Percentiles rank a stretch among this genome's conserved stretches.
Evolutionary conservation across 208 protist species (phyloP).

Genomic region (Acanthamoeba healyi): DNA sequence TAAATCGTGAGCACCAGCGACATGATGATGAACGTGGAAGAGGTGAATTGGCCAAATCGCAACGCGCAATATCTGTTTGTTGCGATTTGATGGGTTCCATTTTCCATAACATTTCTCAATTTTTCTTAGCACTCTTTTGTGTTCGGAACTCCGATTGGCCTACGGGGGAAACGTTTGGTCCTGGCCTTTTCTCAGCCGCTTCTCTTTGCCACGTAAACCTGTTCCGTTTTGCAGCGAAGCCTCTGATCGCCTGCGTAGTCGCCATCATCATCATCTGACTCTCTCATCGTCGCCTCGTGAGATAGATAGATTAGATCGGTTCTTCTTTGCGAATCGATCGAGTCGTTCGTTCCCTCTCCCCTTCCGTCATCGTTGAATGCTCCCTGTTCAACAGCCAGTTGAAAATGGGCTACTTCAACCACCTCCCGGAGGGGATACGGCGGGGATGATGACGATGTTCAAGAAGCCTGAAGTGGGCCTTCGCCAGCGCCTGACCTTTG

Average conservation of each 20-base stretch:
- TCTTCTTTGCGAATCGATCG: neutral
- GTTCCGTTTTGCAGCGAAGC: conserved; percentile 18
- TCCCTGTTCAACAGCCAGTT: conserved; percentile 1
- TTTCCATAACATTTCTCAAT: neutral
- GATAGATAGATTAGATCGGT: neutral
- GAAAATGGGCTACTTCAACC: conserved; percentile 26
- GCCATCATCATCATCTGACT: too few relatives aligned
- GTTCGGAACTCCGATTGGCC: too few relatives aligned
- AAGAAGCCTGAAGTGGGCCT: neutral
- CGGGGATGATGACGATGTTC: neutral
- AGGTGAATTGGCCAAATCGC: neutral
- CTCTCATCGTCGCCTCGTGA: neutral
- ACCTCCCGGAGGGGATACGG: conserved; percentile 2
- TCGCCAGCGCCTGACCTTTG: neutral
- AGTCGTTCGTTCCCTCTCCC: neutral
- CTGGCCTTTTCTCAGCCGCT: neutral
- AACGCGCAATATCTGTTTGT: neutral
- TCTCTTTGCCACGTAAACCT: neutral
- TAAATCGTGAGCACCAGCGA: conserved; percentile 63
- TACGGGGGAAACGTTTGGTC: too few relatives aligned
- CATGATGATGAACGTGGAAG: neutral
- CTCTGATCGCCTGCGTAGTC: neutral
- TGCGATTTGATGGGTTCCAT: neutral
- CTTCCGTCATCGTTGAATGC: conserved; percentile 17
- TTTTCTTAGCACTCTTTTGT: neutral